Evolutionary conservation across 2,329 filamentous ascomycete genomes (phyloP).

Genomic region (Penicillium thymicola): DNA sequence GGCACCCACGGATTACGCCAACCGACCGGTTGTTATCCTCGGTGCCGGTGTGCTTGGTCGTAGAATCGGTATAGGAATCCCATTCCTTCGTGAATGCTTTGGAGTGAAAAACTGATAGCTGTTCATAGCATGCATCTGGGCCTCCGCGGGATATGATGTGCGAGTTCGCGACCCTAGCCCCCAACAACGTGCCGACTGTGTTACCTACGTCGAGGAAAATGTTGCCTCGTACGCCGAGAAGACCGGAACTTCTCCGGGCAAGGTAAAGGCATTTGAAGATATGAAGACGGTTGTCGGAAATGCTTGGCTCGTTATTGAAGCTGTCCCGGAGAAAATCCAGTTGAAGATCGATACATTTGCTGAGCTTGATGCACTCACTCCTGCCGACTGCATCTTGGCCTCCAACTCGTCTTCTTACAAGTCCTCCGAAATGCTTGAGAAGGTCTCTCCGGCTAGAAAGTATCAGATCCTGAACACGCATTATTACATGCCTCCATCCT

Average conservation of each 20-base stretch:
- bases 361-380: no score
- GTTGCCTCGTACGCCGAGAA: slow-evolving; percentile 30
- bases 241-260: slow-evolving; percentile 30
- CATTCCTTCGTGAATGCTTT: neutral
- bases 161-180: slow-evolving; percentile 31
- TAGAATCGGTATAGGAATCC: slow-evolving; percentile 31
- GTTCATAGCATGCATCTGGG: slow-evolving; percentile 29
- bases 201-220: slow-evolving; percentile 36
- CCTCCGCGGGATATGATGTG: slow-evolving; percentile 32
- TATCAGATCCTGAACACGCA: slow-evolving; percentile 50
- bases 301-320: slow-evolving; percentile 55
- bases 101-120: neutral
- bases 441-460: slow-evolving; percentile 40
- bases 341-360: no score
- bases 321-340: slow-evolving; percentile 50
- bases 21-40: slow-evolving; percentile 22
- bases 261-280: slow-evolving; percentile 33
- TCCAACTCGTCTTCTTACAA: slow-evolving; percentile 30
- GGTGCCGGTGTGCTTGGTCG: slow-evolving; percentile 44
- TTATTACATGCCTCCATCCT: slow-evolving; percentile 49
- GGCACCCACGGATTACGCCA: slow-evolving; percentile 22
- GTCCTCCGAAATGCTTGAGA: slow-evolving; percentile 48
- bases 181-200: slow-evolving; percentile 27
- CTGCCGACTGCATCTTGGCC: no score
- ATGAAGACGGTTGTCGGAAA: slow-evolving; percentile 42